Evolutionary conservation across 768 basidiomycete genomes (phyloP).

Genomic region (Termitomyces sp.): DNA sequence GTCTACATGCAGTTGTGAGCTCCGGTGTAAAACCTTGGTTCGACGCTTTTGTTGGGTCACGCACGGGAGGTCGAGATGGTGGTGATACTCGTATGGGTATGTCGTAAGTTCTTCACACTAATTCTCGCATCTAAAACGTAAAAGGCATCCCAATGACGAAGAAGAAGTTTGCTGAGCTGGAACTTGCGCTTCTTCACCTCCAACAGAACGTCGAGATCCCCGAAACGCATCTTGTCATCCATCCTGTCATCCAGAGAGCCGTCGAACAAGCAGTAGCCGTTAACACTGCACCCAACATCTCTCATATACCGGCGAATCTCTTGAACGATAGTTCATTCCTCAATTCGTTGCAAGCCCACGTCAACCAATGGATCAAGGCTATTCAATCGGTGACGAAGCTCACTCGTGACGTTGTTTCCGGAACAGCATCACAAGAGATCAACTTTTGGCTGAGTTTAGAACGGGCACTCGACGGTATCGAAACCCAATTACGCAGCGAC

Average conservation of each 20-base stretch:
- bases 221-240: constrained; percentile 88
- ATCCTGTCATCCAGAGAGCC: constrained; percentile 82
- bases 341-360: constrained; percentile 87
- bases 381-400: constrained; percentile 96
- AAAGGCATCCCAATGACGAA: constrained; percentile 93
- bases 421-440: constrained; percentile 97
- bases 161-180: constrained; percentile 98
- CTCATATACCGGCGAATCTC: constrained; percentile 63
- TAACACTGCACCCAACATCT: constrained; percentile 65
- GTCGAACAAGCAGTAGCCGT: constrained; percentile 65
- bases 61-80: constrained; percentile 63
- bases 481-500: constrained; percentile 85
- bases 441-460: constrained; percentile 99
- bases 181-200: constrained; percentile 87
- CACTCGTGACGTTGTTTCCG: constrained; percentile 87
- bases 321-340: constrained; percentile 89
- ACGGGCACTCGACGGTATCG: constrained; percentile 88
- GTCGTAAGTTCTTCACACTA: constrained; percentile 2
- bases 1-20: constrained; percentile 91
- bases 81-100: constrained; percentile 74
- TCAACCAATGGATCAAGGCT: constrained; percentile 97
- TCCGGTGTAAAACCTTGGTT: constrained; percentile 97
- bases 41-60: constrained; percentile 90
- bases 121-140: constrained; percentile 5
- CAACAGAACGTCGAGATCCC: constrained; percentile 99